phyloP scores from a whole-genome alignment of 768 basidiomycete species.

The Xerocomellus chrysenteron region DNA sequence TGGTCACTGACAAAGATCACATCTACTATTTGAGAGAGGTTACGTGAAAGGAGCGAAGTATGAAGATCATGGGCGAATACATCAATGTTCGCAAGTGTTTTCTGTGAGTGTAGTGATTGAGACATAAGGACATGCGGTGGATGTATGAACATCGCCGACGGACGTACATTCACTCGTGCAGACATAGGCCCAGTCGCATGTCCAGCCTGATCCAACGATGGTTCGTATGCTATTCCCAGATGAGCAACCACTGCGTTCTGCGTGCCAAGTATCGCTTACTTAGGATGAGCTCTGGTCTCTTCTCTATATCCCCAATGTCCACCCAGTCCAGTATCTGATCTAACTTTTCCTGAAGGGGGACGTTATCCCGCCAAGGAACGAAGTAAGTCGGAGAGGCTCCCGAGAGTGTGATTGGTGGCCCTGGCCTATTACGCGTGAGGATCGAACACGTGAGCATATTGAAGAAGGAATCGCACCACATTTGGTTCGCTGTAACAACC shows the following conservation, averaged over 20 bases:
- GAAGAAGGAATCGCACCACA: conserved; percentile 66
- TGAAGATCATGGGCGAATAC: conserved; percentile 71
- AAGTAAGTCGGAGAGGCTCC: conserved; percentile 73
- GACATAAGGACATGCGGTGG: not conserved
- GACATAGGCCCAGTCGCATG: conserved; percentile 72
- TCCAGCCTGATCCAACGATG: conserved; percentile 83
- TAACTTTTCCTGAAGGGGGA: conserved; percentile 63
- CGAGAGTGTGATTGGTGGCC: conserved; percentile 67
- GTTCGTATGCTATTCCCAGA: conserved; percentile 64
- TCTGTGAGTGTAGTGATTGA: conserved; percentile 33
- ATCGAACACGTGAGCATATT: not conserved
- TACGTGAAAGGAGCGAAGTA: conserved; percentile 59
- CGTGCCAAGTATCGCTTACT: conserved; percentile 40
- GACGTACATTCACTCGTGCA: conserved; percentile 65
- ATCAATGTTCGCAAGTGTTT: conserved; percentile 68
- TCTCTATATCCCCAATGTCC: conserved; percentile 61
- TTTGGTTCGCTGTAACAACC: conserved; percentile 77
- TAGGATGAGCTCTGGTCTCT: conserved; percentile 75
- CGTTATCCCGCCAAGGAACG: conserved; percentile 69
- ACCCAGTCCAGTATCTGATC: conserved; percentile 79
- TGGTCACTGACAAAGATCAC: conserved; percentile 89
- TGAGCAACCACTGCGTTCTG: not conserved
- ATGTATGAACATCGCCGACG: not conserved
- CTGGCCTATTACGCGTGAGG: conserved; percentile 55
- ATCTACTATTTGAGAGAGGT: conserved; percentile 81